phyloP scores from a whole-genome alignment of 2,329 filamentous ascomycete species.

The Ascosphaera acerosa region DNA sequence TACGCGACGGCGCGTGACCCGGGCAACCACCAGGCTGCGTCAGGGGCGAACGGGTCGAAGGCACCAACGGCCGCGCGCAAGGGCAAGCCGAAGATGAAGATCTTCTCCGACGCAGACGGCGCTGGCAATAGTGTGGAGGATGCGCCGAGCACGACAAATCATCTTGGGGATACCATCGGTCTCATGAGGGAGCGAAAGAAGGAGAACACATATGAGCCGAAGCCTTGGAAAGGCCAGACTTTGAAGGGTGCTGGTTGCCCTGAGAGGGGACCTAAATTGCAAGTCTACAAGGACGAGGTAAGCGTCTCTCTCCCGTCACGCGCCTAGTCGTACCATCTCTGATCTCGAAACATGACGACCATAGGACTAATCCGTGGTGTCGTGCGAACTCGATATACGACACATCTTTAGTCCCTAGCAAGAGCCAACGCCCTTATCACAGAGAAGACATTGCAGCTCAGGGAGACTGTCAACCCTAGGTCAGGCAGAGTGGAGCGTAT shows the following conservation, averaged over 20 bases:
- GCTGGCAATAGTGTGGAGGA: conserved; percentile 30
- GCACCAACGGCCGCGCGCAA: conserved; percentile 36
- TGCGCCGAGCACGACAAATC: conserved; percentile 26
- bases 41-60: conserved; percentile 22
- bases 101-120: conserved; percentile 60
- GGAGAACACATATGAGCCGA: conserved; percentile 68
- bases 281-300: conserved; percentile 91
- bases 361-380: conserved; percentile 99
- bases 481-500: conserved; percentile 68
- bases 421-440: conserved; percentile 11
- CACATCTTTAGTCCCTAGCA: too few relatives aligned
- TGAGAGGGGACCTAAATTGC: conserved; percentile 51
- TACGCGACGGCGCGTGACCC: conserved; percentile 29
- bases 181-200: conserved; percentile 73
- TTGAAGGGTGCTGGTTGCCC: conserved; percentile 70
- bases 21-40: conserved; percentile 41
- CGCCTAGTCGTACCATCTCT: conserved; percentile 14
- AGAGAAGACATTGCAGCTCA: too few relatives aligned
- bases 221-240: conserved; percentile 80
- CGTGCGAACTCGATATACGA: too few relatives aligned
- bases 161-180: conserved; percentile 45
- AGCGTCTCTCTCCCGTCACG: conserved; percentile 24
- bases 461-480: conserved; percentile 58
- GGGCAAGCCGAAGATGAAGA: conserved; percentile 57
- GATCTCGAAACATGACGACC: conserved; percentile 51